These are phyloP conservation scores for Fusarium goolgardi DNA, from an alignment of 2,329 filamentous ascomycete genomes.

Conservation along the genomic window DNA sequence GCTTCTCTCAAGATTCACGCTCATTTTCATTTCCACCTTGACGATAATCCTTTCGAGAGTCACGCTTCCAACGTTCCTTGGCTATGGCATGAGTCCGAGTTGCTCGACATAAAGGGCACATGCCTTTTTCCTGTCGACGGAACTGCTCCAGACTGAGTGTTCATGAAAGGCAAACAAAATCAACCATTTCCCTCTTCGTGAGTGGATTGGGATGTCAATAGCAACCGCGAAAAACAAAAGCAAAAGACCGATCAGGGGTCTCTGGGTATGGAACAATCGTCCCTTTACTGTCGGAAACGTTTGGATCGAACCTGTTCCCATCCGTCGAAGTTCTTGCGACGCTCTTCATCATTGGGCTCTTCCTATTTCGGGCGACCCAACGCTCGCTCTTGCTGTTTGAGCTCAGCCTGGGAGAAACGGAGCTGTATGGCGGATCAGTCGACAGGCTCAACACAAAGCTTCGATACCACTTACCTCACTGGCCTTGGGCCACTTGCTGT, in stretches of 20 bases:
- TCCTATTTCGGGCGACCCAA: not conserved
- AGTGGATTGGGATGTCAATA: not conserved
- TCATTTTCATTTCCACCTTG: not conserved
- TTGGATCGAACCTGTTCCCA: not conserved
- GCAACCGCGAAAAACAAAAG: not conserved
- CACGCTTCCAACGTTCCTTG: conserved; percentile 48
- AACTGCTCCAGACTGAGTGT: not conserved
- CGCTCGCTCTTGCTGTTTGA: conserved; percentile 33
- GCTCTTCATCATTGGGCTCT: conserved; percentile 24
- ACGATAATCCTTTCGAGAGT: conserved; percentile 32
- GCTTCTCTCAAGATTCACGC: not conserved
- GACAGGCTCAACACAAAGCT: not conserved
- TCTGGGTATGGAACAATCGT: not conserved
- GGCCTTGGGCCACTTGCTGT: conserved; percentile 44
- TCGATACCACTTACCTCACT: conserved; percentile 30
- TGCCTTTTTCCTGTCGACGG: not conserved
- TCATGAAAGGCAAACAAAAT: conserved; percentile 1
- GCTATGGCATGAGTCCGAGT: conserved; percentile 2
- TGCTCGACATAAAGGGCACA: conserved; percentile 13
- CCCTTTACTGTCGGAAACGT: not conserved
- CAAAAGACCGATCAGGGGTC: not conserved
- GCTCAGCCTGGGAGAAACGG: conserved; percentile 35
- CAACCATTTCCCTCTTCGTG: not conserved
- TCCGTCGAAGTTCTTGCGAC: not conserved
- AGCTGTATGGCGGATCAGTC: conserved; percentile 13